Percentiles rank a stretch among this genome's conserved stretches.
Conservation (phyloP, 257 asterid species). For the Petunia axillaris region DNA sequence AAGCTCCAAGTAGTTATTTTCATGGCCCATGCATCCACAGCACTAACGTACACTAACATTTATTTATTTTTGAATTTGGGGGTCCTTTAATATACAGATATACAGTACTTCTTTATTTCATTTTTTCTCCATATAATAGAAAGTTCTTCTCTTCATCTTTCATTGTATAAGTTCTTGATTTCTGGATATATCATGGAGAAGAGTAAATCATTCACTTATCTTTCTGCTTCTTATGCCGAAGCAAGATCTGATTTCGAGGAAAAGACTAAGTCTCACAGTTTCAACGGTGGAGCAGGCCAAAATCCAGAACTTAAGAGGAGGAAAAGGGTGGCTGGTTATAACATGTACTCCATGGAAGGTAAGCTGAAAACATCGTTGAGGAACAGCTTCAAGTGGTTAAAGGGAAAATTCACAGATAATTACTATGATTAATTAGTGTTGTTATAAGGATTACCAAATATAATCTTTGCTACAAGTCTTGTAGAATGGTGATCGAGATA, state of each 20-base stretch:
- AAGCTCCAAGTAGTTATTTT: conserved; percentile 49
- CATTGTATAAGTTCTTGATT: conserved; percentile 11
- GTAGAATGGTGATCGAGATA: too few species aligned
- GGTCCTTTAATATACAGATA: conserved; percentile 41
- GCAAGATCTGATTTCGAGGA: conserved; percentile 68
- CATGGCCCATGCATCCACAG: conserved; percentile 66
- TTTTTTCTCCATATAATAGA: conserved; percentile 31
- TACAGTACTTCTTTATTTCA: not conserved
- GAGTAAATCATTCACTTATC: conserved; percentile 66
- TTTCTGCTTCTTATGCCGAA: conserved; percentile 68
- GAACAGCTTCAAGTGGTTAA: conserved; percentile 87
- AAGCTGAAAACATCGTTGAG: conserved; percentile 74
- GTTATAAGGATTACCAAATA: too few species aligned
- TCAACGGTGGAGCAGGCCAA: conserved; percentile 74
- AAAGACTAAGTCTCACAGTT: conserved; percentile 68
- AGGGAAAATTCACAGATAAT: conserved; percentile 63
- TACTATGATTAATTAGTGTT: conserved; percentile 36
- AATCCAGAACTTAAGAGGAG: conserved; percentile 75
- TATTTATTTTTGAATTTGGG: conserved; percentile 34
- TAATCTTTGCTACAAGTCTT: too few species aligned
- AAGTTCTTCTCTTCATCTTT: not conserved
- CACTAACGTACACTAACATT: conserved; percentile 44
- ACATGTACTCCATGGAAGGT: conserved; percentile 75
- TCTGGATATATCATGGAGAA: conserved; percentile 54
- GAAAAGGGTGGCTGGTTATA: conserved; percentile 82